phyloP scores from a whole-genome alignment of 495 filamentous ascomycete species.

The Pseudoneurospora amorphoporcata region DNA sequence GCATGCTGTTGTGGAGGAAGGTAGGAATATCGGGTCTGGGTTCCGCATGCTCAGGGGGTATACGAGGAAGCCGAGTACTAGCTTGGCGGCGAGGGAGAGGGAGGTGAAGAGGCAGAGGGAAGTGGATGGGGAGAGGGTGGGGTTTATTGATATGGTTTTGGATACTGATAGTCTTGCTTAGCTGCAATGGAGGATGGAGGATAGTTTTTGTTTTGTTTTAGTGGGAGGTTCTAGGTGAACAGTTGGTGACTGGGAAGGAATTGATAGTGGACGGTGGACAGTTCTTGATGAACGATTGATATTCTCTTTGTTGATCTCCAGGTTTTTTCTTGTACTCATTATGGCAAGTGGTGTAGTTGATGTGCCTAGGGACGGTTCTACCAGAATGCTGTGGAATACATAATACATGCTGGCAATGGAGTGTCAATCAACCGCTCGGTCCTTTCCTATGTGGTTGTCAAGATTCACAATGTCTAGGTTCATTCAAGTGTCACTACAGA shows the following conservation, averaged over 20 bases:
- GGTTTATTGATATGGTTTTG: neutral
- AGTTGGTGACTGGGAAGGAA: neutral
- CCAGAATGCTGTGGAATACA: too few species aligned
- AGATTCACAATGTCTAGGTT: too few species aligned
- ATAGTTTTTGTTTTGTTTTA: neutral
- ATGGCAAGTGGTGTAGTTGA: too few species aligned
- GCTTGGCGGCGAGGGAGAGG: neutral
- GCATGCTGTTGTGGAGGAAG: conserved; percentile 74
- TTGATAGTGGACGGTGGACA: neutral
- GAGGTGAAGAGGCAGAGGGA: conserved; percentile 1
- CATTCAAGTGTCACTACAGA: too few species aligned
- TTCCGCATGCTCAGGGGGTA: conserved; percentile 82
- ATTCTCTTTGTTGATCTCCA: neutral
- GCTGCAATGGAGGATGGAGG: neutral
- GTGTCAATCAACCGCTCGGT: too few species aligned
- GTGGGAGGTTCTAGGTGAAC: neutral
- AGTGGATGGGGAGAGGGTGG: neutral
- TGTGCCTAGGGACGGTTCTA: too few species aligned
- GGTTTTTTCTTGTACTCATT: neutral
- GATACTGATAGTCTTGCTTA: neutral
- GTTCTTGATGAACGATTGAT: neutral
- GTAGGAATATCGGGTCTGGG: conserved; percentile 63
- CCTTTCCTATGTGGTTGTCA: too few species aligned
- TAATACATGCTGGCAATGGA: too few species aligned
- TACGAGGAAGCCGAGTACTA: conserved; percentile 63